These are phyloP conservation scores for Kwoniella europaea DNA, from an alignment of 768 basidiomycete species.

Conservation along the genomic window DNA sequence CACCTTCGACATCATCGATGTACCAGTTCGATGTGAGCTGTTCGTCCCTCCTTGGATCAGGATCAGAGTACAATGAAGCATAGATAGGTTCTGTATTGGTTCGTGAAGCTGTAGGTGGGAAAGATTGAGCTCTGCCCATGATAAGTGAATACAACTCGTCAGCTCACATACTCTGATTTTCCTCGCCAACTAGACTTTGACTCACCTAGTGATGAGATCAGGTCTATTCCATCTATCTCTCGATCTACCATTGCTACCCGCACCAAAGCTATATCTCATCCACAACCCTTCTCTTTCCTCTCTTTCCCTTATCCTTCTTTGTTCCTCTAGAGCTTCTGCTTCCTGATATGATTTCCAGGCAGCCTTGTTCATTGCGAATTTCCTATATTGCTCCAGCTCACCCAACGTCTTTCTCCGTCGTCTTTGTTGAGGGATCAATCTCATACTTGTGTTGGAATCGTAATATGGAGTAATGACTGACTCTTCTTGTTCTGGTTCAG, in stretches of 20 bases:
- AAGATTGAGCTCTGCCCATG: conserved; percentile 15
- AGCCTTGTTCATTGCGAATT: conserved; percentile 18
- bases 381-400: conserved; percentile 21
- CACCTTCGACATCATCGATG: background rate
- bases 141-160: background rate
- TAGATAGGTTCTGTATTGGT: background rate
- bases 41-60: conserved; percentile 3
- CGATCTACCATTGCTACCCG: background rate
- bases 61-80: background rate
- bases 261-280: conserved; percentile 7
- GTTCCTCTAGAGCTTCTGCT: conserved; percentile 3
- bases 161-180: background rate
- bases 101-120: conserved; percentile 3
- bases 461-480: background rate
- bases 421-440: background rate
- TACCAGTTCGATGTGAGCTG: conserved; percentile 1
- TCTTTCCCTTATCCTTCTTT: conserved; percentile 1
- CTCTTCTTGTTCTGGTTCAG: background rate
- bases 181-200: background rate
- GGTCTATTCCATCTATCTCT: background rate
- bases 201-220: conserved; percentile 12
- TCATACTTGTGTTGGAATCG: background rate
- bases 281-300: conserved; percentile 16
- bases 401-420: conserved; percentile 10
- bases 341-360: background rate